These are phyloP conservation scores for Coniosporium apollinis DNA, from an alignment of 495 filamentous ascomycete species.

Conservation along the genomic window DNA sequence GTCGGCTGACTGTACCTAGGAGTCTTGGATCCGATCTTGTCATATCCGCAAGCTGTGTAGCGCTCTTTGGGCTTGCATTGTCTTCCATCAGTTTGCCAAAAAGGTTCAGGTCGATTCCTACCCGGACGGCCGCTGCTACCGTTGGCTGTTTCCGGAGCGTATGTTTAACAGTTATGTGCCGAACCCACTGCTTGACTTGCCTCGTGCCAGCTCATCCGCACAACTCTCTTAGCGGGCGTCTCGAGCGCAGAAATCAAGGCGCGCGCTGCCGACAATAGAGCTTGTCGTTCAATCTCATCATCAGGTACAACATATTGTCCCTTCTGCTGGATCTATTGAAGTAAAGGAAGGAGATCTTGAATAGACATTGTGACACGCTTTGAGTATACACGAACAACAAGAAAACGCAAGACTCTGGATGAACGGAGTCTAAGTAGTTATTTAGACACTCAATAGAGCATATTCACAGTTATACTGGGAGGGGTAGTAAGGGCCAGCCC, in stretches of 20 bases:
- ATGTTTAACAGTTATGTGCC: no score
- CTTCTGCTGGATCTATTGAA: not conserved
- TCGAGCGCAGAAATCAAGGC: slow-evolving; percentile 1
- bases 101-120: not conserved
- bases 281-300: not conserved
- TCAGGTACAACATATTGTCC: not conserved
- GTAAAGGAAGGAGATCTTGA: not conserved
- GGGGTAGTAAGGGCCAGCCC: not conserved
- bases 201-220: not conserved
- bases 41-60: no score
- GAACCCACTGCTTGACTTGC: no score
- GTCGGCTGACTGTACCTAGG: no score
- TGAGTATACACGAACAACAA: no score
- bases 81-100: not conserved
- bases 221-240: not conserved
- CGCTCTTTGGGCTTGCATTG: not conserved
- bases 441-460: not conserved
- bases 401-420: not conserved
- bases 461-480: slow-evolving; percentile 1
- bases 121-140: not conserved
- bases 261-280: not conserved
- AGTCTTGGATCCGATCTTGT: not conserved
- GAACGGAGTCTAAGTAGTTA: not conserved
- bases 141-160: not conserved
- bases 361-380: no score